Percentiles rank a stretch among this genome's conserved stretches.
phyloP scores from a whole-genome alignment of 2,329 filamentous ascomycete genomes.

The Coccinonectria pachysandricola region DNA sequence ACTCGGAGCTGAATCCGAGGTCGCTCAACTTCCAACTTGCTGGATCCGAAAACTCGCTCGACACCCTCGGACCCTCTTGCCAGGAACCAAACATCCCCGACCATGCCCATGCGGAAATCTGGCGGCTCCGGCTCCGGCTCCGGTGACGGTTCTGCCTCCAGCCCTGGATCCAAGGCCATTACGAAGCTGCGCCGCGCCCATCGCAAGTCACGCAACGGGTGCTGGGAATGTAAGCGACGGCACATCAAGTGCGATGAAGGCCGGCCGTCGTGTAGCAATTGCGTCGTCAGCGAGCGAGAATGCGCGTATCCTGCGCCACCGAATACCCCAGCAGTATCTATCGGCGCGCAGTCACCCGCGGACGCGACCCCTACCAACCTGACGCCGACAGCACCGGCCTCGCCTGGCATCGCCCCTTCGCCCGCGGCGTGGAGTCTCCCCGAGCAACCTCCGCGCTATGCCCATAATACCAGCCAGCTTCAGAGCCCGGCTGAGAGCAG shows the following conservation, averaged over 20 bases:
- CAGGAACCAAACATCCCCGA: too few relatives aligned
- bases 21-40: too few relatives aligned
- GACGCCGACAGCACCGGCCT: conserved; percentile 2
- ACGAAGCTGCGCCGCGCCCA: conserved; percentile 27
- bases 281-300: conserved; percentile 24
- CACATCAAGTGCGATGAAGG: conserved; percentile 35
- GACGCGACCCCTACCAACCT: conserved; percentile 4
- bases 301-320: conserved; percentile 29
- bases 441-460: conserved; percentile 1
- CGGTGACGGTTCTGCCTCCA: conserved; percentile 6
- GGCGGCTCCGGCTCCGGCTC: conserved; percentile 8
- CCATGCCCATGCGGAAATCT: conserved; percentile 11
- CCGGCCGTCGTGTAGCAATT: conserved; percentile 30
- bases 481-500: conserved; percentile 15
- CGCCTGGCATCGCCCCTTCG: too few relatives aligned
- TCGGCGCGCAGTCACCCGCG: conserved; percentile 4
- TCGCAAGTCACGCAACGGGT: conserved; percentile 31
- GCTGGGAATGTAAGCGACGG: conserved; percentile 29
- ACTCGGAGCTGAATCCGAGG: too few relatives aligned
- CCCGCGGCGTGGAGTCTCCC: too few relatives aligned
- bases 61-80: too few relatives aligned
- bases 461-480: conserved; percentile 5
- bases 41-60: too few relatives aligned
- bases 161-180: conserved; percentile 4
- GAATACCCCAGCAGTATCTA: too few relatives aligned